phyloP scores from a whole-genome alignment of 2,329 filamentous ascomycete genomes.

The Aspergillus bombycis region DNA sequence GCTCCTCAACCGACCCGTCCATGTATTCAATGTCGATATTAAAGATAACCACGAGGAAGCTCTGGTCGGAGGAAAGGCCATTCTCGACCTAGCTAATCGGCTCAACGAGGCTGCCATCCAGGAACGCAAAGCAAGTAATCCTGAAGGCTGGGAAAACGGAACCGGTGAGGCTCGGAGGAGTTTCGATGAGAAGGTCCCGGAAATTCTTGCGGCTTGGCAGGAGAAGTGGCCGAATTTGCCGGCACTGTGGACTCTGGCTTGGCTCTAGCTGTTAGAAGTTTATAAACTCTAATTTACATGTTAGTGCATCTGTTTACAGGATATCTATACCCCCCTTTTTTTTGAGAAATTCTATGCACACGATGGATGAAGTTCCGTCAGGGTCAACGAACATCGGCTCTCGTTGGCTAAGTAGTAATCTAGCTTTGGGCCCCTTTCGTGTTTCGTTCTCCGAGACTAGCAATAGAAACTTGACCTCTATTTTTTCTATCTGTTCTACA shows the following conservation, averaged over 20 bases:
- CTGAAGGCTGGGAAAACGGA: slow-evolving; percentile 70
- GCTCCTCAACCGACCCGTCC: slow-evolving; percentile 87
- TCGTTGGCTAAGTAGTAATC: not conserved
- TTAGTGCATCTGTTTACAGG: not conserved
- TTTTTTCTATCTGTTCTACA: not conserved
- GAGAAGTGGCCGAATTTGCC: slow-evolving; percentile 91
- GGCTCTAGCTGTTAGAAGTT: slow-evolving; percentile 65
- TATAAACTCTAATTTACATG: not conserved
- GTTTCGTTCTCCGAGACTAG: no score
- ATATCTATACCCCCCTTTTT: not conserved
- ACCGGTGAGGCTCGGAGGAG: slow-evolving; percentile 68
- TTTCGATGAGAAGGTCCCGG: slow-evolving; percentile 92
- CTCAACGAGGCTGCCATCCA: slow-evolving; percentile 79
- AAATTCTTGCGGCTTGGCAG: slow-evolving; percentile 91
- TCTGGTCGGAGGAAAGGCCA: slow-evolving; percentile 83
- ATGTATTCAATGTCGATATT: slow-evolving; percentile 98
- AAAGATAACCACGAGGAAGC: slow-evolving; percentile 98
- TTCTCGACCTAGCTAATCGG: slow-evolving; percentile 84
- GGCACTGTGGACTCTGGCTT: slow-evolving; percentile 90
- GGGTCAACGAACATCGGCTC: no score
- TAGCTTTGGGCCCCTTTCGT: no score
- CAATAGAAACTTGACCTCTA: not conserved
- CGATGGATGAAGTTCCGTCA: not conserved
- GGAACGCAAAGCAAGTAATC: slow-evolving; percentile 70
- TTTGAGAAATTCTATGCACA: not conserved